Percentiles rank a stretch among this genome's conserved stretches.
These are phyloP conservation scores for Mycena alexandri DNA, from an alignment of 768 basidiomycete species.

Conservation along the genomic window DNA sequence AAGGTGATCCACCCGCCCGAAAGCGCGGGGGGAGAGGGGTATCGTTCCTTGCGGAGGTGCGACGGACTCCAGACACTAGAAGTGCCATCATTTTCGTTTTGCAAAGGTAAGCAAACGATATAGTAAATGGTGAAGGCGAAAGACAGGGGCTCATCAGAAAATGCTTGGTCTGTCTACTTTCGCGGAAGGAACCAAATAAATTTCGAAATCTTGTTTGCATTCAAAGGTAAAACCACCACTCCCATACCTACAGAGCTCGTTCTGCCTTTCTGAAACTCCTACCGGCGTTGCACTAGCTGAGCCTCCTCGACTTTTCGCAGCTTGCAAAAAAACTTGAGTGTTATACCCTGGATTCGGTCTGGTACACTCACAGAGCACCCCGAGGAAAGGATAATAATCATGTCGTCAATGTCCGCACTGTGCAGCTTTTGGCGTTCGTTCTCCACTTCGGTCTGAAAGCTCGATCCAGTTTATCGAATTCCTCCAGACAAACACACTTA, in stretches of 20 bases:
- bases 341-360: neutral
- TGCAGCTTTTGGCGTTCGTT: slow-evolving; percentile 3
- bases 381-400: slow-evolving; percentile 15
- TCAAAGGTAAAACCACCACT: no score
- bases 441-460: slow-evolving; percentile 15
- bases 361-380: slow-evolving; percentile 5
- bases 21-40: neutral
- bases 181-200: no score
- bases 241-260: no score
- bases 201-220: no score
- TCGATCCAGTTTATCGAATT: neutral
- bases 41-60: neutral
- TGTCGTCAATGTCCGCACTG: slow-evolving; percentile 13
- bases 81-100: no score
- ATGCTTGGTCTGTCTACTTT: no score
- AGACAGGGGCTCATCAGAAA: no score
- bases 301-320: neutral
- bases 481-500: neutral
- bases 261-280: neutral
- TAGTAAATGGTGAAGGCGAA: no score
- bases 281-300: neutral
- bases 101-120: no score
- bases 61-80: no score
- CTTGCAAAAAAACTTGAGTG: neutral
- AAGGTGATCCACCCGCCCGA: neutral